phyloP scores from a whole-genome alignment of 1,284 basidiomycete species.

The Violaceomyces palustris region DNA sequence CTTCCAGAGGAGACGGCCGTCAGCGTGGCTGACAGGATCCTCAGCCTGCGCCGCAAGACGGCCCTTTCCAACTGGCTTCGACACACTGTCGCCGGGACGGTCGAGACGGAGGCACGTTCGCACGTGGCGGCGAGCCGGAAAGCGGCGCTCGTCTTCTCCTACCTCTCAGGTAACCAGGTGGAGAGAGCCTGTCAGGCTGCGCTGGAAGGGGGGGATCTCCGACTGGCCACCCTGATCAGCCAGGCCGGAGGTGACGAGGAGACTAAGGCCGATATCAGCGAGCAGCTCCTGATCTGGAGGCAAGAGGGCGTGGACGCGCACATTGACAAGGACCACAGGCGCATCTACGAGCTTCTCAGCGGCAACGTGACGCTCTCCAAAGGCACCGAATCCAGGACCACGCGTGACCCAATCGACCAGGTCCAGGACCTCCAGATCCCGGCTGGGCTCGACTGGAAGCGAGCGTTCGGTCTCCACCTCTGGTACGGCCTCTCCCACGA shows the following conservation, averaged over 20 bases:
- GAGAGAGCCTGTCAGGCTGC: constrained; percentile 75
- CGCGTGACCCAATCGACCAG: constrained; percentile 60
- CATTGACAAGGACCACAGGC: constrained; percentile 67
- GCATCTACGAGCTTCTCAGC: constrained; percentile 77
- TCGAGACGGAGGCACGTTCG: constrained; percentile 60
- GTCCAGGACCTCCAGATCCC: constrained; percentile 67
- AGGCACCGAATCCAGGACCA: constrained; percentile 55
- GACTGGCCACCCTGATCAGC: constrained; percentile 84
- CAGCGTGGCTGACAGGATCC: constrained; percentile 63
- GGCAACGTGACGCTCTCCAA: constrained; percentile 68
- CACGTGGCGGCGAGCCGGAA: constrained; percentile 42
- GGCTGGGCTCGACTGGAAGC: constrained; percentile 88
- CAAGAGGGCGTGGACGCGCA: constrained; percentile 70
- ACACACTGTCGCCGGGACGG: constrained; percentile 65
- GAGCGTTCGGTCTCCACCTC: constrained; percentile 80
- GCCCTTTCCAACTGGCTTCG: constrained; percentile 82
- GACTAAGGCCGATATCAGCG: constrained; percentile 69
- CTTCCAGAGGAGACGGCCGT: constrained; percentile 61
- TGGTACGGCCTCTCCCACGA: constrained; percentile 82
- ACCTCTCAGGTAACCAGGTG: constrained; percentile 81
- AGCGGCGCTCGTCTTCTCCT: constrained; percentile 61
- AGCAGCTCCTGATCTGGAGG: constrained; percentile 80
- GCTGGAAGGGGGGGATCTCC: constrained; percentile 70
- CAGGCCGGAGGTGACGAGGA: constrained; percentile 77
- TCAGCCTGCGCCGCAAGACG: constrained; percentile 68